These are phyloP conservation scores for Iberis pinnata DNA, from an alignment of 345 rosid genomes.

Conservation along the genomic window DNA sequence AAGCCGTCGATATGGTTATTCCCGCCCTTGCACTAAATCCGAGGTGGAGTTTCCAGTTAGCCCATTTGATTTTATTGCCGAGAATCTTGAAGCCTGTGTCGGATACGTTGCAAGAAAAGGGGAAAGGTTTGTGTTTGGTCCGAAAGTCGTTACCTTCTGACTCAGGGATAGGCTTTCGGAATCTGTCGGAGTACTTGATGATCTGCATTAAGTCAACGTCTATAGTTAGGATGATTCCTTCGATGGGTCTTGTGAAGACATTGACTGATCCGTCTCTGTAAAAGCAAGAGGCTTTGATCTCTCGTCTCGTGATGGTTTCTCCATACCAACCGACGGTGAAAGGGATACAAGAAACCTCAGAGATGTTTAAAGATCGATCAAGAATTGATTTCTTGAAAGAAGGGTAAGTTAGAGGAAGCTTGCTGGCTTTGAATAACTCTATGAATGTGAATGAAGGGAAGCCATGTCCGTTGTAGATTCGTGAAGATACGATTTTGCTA, in stretches of 20 bases:
- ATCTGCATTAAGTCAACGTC: conserved; percentile 58
- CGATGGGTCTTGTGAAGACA: conserved; percentile 61
- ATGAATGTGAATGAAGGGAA: conserved; percentile 51
- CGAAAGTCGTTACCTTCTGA: conserved; percentile 64
- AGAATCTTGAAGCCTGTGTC: conserved; percentile 34
- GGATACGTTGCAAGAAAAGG: conserved; percentile 33
- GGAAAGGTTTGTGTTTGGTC: conserved; percentile 24
- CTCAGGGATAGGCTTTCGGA: conserved; percentile 52
- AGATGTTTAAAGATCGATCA: conserved; percentile 41
- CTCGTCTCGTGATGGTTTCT: conserved; percentile 38
- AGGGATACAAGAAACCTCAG: conserved; percentile 63
- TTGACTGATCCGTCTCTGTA: conserved; percentile 56
- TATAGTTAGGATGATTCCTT: conserved; percentile 47
- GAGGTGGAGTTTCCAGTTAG: conserved; percentile 70
- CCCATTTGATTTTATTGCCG: conserved; percentile 53
- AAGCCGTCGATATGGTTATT: conserved; percentile 49
- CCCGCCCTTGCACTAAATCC: conserved; percentile 60
- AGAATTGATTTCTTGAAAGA: conserved; percentile 41
- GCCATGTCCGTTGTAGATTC: conserved; percentile 44
- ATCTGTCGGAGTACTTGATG: conserved; percentile 39
- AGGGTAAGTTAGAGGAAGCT: conserved; percentile 40
- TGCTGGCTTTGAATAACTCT: conserved; percentile 45
- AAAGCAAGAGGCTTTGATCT: conserved; percentile 42
- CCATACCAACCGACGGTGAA: conserved; percentile 79
- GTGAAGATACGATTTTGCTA: conserved; percentile 28